Evolutionary conservation across 345 rosid genomes (phyloP).

Genomic region (Linum usitatissimum): DNA sequence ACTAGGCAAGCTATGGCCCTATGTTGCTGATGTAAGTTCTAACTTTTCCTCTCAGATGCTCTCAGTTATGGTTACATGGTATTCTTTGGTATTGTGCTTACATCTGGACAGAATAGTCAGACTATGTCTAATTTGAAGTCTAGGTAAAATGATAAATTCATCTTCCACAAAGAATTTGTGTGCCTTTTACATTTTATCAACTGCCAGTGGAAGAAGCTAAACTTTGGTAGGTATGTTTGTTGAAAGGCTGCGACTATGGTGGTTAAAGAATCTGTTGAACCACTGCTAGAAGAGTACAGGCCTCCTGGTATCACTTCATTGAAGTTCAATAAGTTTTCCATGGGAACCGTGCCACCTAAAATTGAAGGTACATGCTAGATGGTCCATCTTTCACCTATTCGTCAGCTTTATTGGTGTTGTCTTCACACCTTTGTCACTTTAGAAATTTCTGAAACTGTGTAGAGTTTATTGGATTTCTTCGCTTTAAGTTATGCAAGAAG

Average conservation of each 20-base stretch:
- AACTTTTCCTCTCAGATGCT: constrained; percentile 3
- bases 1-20: constrained; percentile 93
- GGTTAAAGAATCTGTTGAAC: constrained; percentile 93
- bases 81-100: not conserved
- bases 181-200: not conserved
- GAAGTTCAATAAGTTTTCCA: constrained; percentile 76
- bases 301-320: constrained; percentile 92
- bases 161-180: not conserved
- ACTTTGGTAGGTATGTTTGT: constrained; percentile 20
- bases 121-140: not conserved
- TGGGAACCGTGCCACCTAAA: constrained; percentile 95
- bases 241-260: constrained; percentile 84
- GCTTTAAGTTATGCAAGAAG: not conserved
- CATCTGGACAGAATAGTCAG: not conserved
- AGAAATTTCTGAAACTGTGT: too few relatives aligned
- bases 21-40: constrained; percentile 70
- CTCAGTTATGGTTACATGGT: not conserved
- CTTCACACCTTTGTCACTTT: not conserved
- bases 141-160: not conserved
- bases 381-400: not conserved
- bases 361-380: constrained; percentile 59
- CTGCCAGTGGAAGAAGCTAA: not conserved
- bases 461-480: not conserved
- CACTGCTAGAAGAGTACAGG: constrained; percentile 86
- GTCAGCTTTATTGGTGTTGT: not conserved